phyloP scores from a whole-genome alignment of 257 asterid genomes.

The Jasminum sambac region DNA sequence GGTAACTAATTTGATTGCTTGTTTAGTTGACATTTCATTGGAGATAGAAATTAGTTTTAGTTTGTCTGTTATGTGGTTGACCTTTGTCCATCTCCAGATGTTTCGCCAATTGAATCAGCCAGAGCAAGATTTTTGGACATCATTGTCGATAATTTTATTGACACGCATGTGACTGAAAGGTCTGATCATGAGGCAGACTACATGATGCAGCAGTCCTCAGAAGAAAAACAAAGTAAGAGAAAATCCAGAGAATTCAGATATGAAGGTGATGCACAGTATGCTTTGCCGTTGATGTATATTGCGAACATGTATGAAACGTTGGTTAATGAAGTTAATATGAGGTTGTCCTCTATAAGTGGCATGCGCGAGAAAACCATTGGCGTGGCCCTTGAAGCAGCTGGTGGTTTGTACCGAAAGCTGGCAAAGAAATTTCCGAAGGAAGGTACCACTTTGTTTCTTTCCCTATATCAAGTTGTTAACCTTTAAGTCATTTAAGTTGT shows the following conservation, averaged over 20 bases:
- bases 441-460: constrained; percentile 45
- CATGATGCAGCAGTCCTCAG: constrained; percentile 57
- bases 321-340: constrained; percentile 81
- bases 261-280: constrained; percentile 90
- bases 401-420: constrained; percentile 96
- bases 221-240: constrained; percentile 61
- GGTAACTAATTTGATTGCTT: constrained; percentile 44
- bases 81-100: constrained; percentile 51
- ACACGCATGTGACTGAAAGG: constrained; percentile 60
- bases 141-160: constrained; percentile 73
- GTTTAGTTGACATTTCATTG: background rate
- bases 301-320: constrained; percentile 92
- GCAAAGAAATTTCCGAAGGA: constrained; percentile 85
- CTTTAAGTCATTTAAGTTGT: constrained; percentile 13
- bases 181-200: constrained; percentile 70
- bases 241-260: constrained; percentile 61
- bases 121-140: constrained; percentile 87
- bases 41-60: constrained; percentile 14
- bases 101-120: constrained; percentile 92
- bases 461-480: constrained; percentile 8
- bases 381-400: constrained; percentile 99
- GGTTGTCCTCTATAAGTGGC: constrained; percentile 69
- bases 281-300: constrained; percentile 89
- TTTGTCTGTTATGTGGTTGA: constrained; percentile 32
- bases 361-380: constrained; percentile 91